Conservation (phyloP, 2,329 filamentous ascomycete genomes). For the Anthostomella pinea region DNA sequence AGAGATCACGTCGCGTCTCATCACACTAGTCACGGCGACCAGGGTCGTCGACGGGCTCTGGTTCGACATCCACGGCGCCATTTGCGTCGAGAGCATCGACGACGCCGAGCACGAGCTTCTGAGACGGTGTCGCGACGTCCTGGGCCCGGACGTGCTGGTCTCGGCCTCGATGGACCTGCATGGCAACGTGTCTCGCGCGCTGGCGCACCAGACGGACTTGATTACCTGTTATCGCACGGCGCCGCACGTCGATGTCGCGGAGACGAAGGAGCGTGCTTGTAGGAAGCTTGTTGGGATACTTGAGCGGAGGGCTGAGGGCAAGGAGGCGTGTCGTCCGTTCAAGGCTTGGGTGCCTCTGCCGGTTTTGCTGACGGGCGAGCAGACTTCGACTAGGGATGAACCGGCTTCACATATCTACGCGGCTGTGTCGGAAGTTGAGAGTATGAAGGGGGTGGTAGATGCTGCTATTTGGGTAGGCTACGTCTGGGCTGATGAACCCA, state of each 20-base stretch:
- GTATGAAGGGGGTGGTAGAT: slow-evolving; percentile 41
- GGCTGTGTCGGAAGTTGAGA: slow-evolving; percentile 43
- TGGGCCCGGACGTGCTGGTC: slow-evolving; percentile 45
- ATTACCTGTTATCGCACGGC: slow-evolving; percentile 53
- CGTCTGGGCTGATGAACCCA: slow-evolving; percentile 53
- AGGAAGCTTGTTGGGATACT: slow-evolving; percentile 44
- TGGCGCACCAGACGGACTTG: slow-evolving; percentile 48
- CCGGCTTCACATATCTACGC: slow-evolving; percentile 50
- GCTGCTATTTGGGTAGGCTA: slow-evolving; percentile 56
- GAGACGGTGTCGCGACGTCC: slow-evolving; percentile 40
- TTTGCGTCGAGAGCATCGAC: slow-evolving; percentile 49
- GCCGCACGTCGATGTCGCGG: slow-evolving; percentile 48
- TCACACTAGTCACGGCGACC: slow-evolving; percentile 32
- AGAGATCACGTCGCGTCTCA: slow-evolving; percentile 38
- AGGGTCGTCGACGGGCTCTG: slow-evolving; percentile 45
- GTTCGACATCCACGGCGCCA: slow-evolving; percentile 56
- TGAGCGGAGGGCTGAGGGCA: slow-evolving; percentile 15
- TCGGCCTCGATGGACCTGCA: slow-evolving; percentile 56
- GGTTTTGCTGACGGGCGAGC: slow-evolving; percentile 51
- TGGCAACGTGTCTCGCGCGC: slow-evolving; percentile 49
- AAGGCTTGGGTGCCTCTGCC: slow-evolving; percentile 54
- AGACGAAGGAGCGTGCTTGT: slow-evolving; percentile 51
- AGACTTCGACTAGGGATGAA: slow-evolving; percentile 52
- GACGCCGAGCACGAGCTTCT: slow-evolving; percentile 49
- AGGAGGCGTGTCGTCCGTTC: slow-evolving; percentile 34